Conservation (phyloP, 352 stramenopile species). For the Pythium dissimile region DNA sequence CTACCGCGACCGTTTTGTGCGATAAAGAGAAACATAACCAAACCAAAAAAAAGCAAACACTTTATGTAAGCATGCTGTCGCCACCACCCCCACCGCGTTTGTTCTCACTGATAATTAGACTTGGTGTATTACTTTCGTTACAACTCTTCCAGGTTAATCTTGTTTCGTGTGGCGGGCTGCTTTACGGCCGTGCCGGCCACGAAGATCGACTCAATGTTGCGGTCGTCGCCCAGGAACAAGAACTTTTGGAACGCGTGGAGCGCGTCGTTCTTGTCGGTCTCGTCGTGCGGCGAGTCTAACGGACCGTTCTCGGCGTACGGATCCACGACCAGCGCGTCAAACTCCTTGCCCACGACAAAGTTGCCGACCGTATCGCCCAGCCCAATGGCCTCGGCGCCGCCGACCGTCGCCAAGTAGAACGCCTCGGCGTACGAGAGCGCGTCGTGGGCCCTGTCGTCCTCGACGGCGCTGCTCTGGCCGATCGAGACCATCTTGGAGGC, state of each 20-base stretch:
- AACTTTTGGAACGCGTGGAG: conserved; percentile 90
- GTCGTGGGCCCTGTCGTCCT: conserved; percentile 20
- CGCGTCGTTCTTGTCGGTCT: conserved; percentile 39
- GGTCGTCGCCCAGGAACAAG: conserved; percentile 87
- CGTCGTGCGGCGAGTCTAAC: conserved; percentile 63
- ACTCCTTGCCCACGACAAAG: conserved; percentile 86
- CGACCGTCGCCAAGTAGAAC: conserved; percentile 90
- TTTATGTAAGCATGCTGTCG: conserved; percentile 9
- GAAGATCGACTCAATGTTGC: conserved; percentile 88
- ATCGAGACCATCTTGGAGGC: conserved; percentile 85
- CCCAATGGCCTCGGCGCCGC: conserved; percentile 75
- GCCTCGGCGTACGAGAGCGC: conserved; percentile 73
- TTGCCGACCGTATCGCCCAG: conserved; percentile 85
- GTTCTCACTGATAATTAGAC: background rate
- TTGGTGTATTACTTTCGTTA: no score
- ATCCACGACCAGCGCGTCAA: conserved; percentile 90
- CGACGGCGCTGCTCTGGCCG: conserved; percentile 50
- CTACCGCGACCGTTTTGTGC: conserved; percentile 4
- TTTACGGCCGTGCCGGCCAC: conserved; percentile 67
- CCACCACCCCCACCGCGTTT: background rate
- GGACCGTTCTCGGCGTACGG: conserved; percentile 43
- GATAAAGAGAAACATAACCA: no score
- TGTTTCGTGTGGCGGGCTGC: no score
- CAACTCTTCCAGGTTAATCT: no score
- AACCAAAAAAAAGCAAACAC: background rate